phyloP scores from a whole-genome alignment of 2,329 filamentous ascomycete genomes.

The Scedosporium aurantiacum region DNA sequence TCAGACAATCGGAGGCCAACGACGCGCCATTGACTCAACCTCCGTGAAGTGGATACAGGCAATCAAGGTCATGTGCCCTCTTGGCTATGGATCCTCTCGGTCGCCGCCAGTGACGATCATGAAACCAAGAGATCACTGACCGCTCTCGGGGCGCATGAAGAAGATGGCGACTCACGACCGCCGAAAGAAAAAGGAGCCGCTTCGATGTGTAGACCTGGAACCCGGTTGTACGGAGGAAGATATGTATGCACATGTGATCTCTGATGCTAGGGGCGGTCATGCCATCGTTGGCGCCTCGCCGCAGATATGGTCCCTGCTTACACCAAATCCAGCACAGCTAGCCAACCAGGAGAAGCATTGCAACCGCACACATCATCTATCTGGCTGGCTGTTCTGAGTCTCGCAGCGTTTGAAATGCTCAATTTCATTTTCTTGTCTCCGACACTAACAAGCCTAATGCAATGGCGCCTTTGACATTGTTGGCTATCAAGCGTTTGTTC shows the following conservation, averaged over 20 bases:
- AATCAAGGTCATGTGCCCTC: neutral
- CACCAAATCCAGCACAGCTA: neutral
- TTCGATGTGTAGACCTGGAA: neutral
- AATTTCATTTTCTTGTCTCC: too few relatives aligned
- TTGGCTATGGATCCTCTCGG: neutral
- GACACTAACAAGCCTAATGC: too few relatives aligned
- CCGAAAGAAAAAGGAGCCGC: neutral
- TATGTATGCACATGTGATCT: neutral
- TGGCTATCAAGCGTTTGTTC: too few relatives aligned
- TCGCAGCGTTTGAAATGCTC: too few relatives aligned
- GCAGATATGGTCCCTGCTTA: neutral
- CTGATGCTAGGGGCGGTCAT: neutral
- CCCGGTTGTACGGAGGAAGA: neutral
- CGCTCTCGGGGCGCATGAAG: neutral
- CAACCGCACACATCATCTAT: neutral
- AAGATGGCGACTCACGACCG: neutral
- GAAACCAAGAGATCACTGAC: neutral
- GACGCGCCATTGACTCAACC: neutral
- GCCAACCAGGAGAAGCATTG: neutral
- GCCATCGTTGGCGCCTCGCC: neutral
- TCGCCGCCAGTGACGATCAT: neutral
- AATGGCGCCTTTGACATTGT: too few relatives aligned
- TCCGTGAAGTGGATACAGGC: neutral
- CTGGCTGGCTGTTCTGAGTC: neutral
- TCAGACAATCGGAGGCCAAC: neutral